These are phyloP conservation scores for Pneumocystis oryctolagi DNA, from an alignment of 1,139 yeast species.

Conservation along the genomic window DNA sequence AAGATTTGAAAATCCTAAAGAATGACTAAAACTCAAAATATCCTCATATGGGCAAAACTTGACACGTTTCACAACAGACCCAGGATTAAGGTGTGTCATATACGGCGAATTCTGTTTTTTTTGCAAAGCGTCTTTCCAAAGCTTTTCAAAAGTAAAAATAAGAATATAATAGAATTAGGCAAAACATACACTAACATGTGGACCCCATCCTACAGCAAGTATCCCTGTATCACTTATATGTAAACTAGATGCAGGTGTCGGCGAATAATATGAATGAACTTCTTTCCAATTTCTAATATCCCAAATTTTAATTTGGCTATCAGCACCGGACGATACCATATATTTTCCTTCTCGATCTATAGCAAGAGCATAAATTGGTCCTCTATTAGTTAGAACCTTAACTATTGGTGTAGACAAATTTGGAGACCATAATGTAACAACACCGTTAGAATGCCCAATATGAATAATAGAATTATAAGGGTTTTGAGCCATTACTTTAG, in stretches of 20 bases:
- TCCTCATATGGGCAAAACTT: conserved; percentile 91
- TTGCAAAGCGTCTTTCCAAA: conserved; percentile 60
- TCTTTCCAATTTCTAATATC: conserved; percentile 78
- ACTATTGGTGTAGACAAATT: conserved; percentile 74
- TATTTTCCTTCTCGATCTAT: conserved; percentile 84
- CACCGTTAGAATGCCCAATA: conserved; percentile 86
- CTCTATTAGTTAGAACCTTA: conserved; percentile 64
- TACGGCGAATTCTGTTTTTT: conserved; percentile 60
- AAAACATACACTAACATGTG: conserved; percentile 51
- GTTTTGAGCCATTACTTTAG: conserved; percentile 73
- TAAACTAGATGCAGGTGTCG: conserved; percentile 71
- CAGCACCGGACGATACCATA: conserved; percentile 89
- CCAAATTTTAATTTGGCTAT: conserved; percentile 77
- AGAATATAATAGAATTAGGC: neutral
- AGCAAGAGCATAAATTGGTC: conserved; percentile 77
- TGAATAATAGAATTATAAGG: conserved; percentile 94
- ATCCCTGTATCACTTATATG: conserved; percentile 80
- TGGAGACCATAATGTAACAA: conserved; percentile 90
- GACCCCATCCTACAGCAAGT: conserved; percentile 82
- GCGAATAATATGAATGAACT: conserved; percentile 47
- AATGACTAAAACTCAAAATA: conserved; percentile 78
- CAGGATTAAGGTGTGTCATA: conserved; percentile 77
- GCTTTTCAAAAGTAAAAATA: neutral
- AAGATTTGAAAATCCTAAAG: conserved; percentile 58
- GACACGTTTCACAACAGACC: conserved; percentile 52